Conservation (phyloP, 768 basidiomycete genomes). For the Melanogaster broomeanus region DNA sequence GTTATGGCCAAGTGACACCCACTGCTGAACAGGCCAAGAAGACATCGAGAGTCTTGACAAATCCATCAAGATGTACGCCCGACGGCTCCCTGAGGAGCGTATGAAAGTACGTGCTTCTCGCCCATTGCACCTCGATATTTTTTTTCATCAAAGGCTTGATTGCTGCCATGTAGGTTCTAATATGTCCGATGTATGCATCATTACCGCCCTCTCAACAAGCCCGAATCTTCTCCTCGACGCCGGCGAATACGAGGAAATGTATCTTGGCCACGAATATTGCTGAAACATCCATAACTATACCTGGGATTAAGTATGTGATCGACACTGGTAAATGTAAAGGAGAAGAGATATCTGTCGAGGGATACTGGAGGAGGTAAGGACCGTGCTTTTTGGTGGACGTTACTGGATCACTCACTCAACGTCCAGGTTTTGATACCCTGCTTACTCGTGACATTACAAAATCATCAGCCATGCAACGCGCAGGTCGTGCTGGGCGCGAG, state of each 20-base stretch:
- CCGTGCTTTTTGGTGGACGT: not conserved
- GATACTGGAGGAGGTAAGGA: slow-evolving; percentile 64
- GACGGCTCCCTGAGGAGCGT: slow-evolving; percentile 61
- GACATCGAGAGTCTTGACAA: slow-evolving; percentile 90
- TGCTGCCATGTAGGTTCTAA: slow-evolving; percentile 53
- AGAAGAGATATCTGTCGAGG: slow-evolving; percentile 81
- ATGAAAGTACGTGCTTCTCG: slow-evolving; percentile 44
- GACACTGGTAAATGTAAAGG: slow-evolving; percentile 96
- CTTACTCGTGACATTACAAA: slow-evolving; percentile 81
- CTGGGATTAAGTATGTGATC: slow-evolving; percentile 92
- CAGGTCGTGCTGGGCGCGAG: slow-evolving; percentile 96
- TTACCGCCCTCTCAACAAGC: slow-evolving; percentile 77
- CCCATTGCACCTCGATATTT: not conserved
- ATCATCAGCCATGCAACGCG: slow-evolving; percentile 90
- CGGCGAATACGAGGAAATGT: slow-evolving; percentile 77
- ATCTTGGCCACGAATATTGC: slow-evolving; percentile 98
- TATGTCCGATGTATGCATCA: slow-evolving; percentile 85
- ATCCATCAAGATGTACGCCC: slow-evolving; percentile 68
- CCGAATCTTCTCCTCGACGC: slow-evolving; percentile 71
- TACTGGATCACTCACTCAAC: not conserved
- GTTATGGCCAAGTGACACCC: not conserved
- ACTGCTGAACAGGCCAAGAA: slow-evolving; percentile 71
- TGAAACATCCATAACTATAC: slow-evolving; percentile 97
- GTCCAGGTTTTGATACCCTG: slow-evolving; percentile 83
- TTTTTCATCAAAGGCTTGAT: not conserved